These are phyloP conservation scores for Phaffomyces thermotolerans DNA, from an alignment of 805 yeast species.

Conservation along the genomic window DNA sequence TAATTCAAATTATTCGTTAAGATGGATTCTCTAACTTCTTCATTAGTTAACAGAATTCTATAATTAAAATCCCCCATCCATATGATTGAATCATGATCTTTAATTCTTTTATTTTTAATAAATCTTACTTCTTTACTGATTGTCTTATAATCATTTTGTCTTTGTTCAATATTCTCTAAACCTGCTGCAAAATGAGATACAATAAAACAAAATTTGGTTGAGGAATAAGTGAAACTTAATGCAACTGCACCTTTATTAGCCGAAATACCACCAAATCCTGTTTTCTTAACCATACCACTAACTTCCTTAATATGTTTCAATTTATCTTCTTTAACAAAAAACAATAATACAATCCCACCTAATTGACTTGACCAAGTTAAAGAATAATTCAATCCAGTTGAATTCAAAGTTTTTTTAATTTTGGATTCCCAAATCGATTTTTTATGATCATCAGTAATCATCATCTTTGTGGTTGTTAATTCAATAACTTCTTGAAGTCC, in stretches of 20 bases:
- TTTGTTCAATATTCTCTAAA: slow-evolving; percentile 65
- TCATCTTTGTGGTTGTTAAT: slow-evolving; percentile 73
- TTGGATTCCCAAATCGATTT: slow-evolving; percentile 60
- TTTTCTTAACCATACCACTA: slow-evolving; percentile 72
- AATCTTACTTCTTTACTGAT: slow-evolving; percentile 64
- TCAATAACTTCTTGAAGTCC: slow-evolving; percentile 91
- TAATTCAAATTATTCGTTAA: slow-evolving; percentile 38
- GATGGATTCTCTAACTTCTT: slow-evolving; percentile 55
- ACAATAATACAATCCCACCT: slow-evolving; percentile 73
- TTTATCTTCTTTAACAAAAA: slow-evolving; percentile 55
- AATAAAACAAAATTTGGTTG: slow-evolving; percentile 69
- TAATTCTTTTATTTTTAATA: slow-evolving; percentile 47
- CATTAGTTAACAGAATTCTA: slow-evolving; percentile 66
- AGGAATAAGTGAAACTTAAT: slow-evolving; percentile 56
- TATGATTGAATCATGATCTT: slow-evolving; percentile 75
- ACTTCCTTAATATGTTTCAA: slow-evolving; percentile 48
- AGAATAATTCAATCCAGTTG: slow-evolving; percentile 32
- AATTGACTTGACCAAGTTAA: slow-evolving; percentile 71
- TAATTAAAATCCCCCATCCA: slow-evolving; percentile 96
- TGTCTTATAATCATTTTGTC: slow-evolving; percentile 81
- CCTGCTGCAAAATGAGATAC: slow-evolving; percentile 95
- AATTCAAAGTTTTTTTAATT: slow-evolving; percentile 40
- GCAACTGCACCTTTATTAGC: slow-evolving; percentile 77
- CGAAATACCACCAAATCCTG: slow-evolving; percentile 91
- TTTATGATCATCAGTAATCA: slow-evolving; percentile 62